Evolutionary conservation across 1,284 basidiomycete species (phyloP).

Genomic region (Limonomyces culmigenus): DNA sequence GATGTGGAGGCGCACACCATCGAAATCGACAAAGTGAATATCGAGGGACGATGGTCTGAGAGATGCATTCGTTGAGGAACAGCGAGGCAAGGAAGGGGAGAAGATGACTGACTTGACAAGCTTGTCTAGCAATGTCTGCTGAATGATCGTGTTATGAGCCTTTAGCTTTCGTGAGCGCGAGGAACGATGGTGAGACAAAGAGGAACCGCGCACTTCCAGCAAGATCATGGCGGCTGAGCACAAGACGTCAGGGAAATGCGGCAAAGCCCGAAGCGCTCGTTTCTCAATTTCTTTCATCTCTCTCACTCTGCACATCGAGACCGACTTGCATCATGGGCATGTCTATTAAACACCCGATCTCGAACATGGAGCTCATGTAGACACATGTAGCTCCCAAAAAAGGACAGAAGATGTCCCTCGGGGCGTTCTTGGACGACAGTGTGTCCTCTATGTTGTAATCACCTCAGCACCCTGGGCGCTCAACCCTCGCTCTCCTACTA

Average conservation of each 20-base stretch:
- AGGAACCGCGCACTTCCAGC: no score
- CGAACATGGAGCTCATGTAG: background rate
- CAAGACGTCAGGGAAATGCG: no score
- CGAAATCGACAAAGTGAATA: conserved; percentile 95
- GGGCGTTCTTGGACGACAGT: conserved; percentile 78
- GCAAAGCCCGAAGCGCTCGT: no score
- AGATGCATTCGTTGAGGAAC: background rate
- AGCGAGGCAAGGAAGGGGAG: background rate
- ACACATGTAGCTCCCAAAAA: conserved; percentile 59
- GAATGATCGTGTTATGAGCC: conserved; percentile 87
- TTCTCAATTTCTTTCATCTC: no score
- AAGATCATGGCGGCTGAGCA: conserved; percentile 37
- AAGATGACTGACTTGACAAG: conserved; percentile 60
- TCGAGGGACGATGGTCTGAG: conserved; percentile 77
- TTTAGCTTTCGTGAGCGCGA: conserved; percentile 12
- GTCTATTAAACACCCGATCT: background rate
- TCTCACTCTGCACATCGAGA: no score
- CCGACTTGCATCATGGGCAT: background rate
- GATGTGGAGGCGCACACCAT: conserved; percentile 90
- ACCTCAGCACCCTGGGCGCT: no score
- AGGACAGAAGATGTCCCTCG: conserved; percentile 79
- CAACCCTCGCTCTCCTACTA: no score
- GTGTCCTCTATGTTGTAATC: no score
- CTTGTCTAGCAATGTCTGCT: conserved; percentile 83
- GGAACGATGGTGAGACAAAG: conserved; percentile 18